Conservation (phyloP, 257 asterid genomes). For the Orobanche coerulescens region DNA sequence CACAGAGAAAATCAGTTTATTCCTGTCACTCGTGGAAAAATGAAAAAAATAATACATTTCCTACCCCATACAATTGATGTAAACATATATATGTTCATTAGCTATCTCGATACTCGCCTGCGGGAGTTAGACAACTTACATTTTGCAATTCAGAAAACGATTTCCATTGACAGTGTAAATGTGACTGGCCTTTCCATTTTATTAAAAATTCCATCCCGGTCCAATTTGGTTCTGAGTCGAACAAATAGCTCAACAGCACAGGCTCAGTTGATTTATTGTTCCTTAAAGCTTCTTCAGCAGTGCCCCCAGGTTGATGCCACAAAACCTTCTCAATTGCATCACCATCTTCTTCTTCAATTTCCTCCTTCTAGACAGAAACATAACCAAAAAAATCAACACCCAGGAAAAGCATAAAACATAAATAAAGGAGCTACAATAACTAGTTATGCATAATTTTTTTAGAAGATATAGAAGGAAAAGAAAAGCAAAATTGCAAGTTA, state of each 20-base stretch:
- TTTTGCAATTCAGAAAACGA: constrained; percentile 77
- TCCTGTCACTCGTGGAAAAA: constrained; percentile 15
- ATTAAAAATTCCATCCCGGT: constrained; percentile 76
- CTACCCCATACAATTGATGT: constrained; percentile 9
- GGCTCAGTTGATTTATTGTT: constrained; percentile 73
- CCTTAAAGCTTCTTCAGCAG: constrained; percentile 85
- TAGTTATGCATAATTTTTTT: not conserved
- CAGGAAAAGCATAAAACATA: constrained; percentile 7
- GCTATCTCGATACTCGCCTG: constrained; percentile 11
- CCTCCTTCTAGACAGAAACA: constrained; percentile 50
- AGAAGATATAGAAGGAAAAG: not conserved
- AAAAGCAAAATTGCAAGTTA: not conserved
- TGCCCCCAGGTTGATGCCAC: constrained; percentile 98
- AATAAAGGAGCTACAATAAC: not conserved
- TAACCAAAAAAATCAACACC: constrained; percentile 22
- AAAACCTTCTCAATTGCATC: constrained; percentile 90
- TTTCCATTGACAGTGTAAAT: constrained; percentile 97
- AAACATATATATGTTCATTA: constrained; percentile 9
- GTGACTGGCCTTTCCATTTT: constrained; percentile 99
- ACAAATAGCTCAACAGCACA: constrained; percentile 64
- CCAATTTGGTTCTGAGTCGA: constrained; percentile 84
- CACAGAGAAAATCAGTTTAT: constrained; percentile 22
- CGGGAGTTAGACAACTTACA: constrained; percentile 44
- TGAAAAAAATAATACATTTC: not conserved
- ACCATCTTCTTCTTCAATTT: constrained; percentile 79